Evolutionary conservation across 805 yeast species (phyloP).

Genomic region (Hanseniaspora lindneri): DNA sequence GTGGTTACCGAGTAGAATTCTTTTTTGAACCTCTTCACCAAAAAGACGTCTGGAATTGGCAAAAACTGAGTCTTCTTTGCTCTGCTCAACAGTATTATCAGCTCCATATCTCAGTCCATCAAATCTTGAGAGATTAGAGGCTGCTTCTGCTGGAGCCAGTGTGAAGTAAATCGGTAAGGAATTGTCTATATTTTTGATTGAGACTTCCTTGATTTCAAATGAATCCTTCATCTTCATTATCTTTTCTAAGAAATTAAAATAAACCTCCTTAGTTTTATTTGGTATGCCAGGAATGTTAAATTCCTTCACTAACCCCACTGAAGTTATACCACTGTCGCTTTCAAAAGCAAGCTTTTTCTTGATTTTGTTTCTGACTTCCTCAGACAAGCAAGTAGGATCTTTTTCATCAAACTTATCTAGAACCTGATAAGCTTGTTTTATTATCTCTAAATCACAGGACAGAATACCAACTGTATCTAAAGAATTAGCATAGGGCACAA

Average conservation of each 20-base stretch:
- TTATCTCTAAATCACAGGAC: slow-evolving; percentile 36
- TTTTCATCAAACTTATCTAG: slow-evolving; percentile 52
- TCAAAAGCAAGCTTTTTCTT: slow-evolving; percentile 13
- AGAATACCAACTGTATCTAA: slow-evolving; percentile 88
- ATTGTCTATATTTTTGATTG: slow-evolving; percentile 55
- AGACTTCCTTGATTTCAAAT: slow-evolving; percentile 43
- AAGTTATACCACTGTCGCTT: slow-evolving; percentile 24
- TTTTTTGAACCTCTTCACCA: slow-evolving; percentile 71
- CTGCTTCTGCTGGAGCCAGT: slow-evolving; percentile 83
- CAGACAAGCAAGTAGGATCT: slow-evolving; percentile 64
- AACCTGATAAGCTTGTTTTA: slow-evolving; percentile 40
- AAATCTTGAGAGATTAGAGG: slow-evolving; percentile 77
- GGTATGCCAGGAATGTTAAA: slow-evolving; percentile 47
- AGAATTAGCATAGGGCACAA: slow-evolving; percentile 83
- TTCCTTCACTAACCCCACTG: slow-evolving; percentile 67
- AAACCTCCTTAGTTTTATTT: slow-evolving; percentile 34
- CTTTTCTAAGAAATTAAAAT: slow-evolving; percentile 36
- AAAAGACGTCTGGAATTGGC: slow-evolving; percentile 51
- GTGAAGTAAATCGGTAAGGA: slow-evolving; percentile 78
- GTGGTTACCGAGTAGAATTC: slow-evolving; percentile 78
- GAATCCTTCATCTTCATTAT: slow-evolving; percentile 38
- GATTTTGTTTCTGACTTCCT: slow-evolving; percentile 26
- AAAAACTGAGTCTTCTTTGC: slow-evolving; percentile 33
- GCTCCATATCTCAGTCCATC: slow-evolving; percentile 76
- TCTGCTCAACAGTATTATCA: slow-evolving; percentile 25